Conservation (phyloP, 805 yeast species). For the Candida easanensis region DNA sequence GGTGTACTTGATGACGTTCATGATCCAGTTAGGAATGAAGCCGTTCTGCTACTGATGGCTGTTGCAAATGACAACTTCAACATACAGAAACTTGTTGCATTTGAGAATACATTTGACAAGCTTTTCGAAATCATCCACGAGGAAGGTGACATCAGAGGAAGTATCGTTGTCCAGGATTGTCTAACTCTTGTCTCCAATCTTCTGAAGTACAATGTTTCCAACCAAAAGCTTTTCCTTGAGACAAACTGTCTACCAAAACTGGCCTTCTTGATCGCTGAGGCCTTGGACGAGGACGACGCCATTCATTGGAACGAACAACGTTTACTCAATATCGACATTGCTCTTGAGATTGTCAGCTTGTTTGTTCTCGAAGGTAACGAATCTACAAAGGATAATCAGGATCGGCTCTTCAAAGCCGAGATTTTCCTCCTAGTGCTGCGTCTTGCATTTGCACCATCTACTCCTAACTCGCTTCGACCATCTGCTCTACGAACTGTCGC, state of each 20-base stretch:
- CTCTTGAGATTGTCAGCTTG: slow-evolving; percentile 68
- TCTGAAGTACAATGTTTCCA: slow-evolving; percentile 78
- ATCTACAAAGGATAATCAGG: slow-evolving; percentile 58
- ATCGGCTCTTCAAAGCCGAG: slow-evolving; percentile 54
- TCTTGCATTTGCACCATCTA: slow-evolving; percentile 63
- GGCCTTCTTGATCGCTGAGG: slow-evolving; percentile 60
- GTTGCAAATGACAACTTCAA: slow-evolving; percentile 78
- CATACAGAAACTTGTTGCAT: slow-evolving; percentile 90
- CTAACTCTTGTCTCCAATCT: slow-evolving; percentile 70
- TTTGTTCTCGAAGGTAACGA: slow-evolving; percentile 75
- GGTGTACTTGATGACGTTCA: slow-evolving; percentile 55
- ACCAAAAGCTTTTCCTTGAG: slow-evolving; percentile 85
- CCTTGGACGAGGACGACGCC: slow-evolving; percentile 38
- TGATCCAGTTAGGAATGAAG: slow-evolving; percentile 88
- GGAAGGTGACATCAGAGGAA: slow-evolving; percentile 89
- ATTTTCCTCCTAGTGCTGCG: slow-evolving; percentile 63
- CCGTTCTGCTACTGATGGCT: slow-evolving; percentile 78
- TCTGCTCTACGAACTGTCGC: slow-evolving; percentile 73
- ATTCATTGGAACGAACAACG: slow-evolving; percentile 80
- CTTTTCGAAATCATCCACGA: slow-evolving; percentile 75
- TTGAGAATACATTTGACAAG: slow-evolving; percentile 86
- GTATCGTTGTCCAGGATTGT: slow-evolving; percentile 89
- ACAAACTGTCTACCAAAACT: slow-evolving; percentile 73
- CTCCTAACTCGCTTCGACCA: slow-evolving; percentile 66
- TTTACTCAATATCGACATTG: slow-evolving; percentile 58